Conservation (phyloP, 2,329 filamentous ascomycete species). For the Scedosporium minutisporum region DNA sequence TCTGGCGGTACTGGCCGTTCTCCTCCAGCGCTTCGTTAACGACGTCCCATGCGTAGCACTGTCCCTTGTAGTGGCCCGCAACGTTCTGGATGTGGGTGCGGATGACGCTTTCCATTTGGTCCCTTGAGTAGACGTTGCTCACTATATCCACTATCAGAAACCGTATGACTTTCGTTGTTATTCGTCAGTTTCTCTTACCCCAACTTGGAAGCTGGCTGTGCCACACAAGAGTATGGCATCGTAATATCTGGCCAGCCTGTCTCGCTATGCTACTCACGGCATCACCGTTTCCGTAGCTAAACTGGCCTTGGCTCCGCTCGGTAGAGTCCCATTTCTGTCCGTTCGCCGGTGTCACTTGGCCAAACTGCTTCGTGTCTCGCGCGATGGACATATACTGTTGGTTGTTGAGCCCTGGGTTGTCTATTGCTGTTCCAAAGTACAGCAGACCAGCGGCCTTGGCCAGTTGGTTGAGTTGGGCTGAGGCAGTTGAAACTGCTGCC, state of each 20-base stretch:
- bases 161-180: neutral
- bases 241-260: conserved; percentile 33
- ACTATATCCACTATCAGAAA: neutral
- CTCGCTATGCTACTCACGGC: conserved; percentile 36
- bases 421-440: conserved; percentile 58
- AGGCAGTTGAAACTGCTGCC: neutral
- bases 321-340: conserved; percentile 54
- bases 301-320: conserved; percentile 46
- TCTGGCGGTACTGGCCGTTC: conserved; percentile 36
- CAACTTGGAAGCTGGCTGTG: conserved; percentile 25
- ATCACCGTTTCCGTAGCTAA: conserved; percentile 50
- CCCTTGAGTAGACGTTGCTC: conserved; percentile 39
- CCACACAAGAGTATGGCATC: conserved; percentile 54
- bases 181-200: conserved; percentile 7
- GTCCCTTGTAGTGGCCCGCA: conserved; percentile 45
- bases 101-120: conserved; percentile 40
- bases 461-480: conserved; percentile 36
- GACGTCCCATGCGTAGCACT: conserved; percentile 56
- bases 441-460: conserved; percentile 44
- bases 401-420: conserved; percentile 47
- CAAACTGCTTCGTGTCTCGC: conserved; percentile 47
- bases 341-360: conserved; percentile 56
- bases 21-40: conserved; percentile 52
- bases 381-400: conserved; percentile 44
- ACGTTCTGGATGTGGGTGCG: conserved; percentile 48